A percentile compares a stretch with the other conserved stretches of the same genome.
These are phyloP conservation scores for Erythrophleum ivorense DNA, from an alignment of 331 rosid genomes.

Conservation along the genomic window DNA sequence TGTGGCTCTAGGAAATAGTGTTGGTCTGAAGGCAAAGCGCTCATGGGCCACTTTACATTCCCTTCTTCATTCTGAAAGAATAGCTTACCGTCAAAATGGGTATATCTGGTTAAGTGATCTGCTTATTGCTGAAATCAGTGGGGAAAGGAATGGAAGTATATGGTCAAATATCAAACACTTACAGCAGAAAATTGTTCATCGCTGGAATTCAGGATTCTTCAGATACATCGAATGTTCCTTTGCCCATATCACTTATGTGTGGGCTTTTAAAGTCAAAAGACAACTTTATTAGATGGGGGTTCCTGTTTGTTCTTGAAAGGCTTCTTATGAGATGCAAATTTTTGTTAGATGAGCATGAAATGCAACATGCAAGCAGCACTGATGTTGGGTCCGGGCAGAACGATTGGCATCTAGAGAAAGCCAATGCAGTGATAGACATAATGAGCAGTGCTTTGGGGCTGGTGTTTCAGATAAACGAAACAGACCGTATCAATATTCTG, in stretches of 20 bases:
- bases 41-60: slow-evolving; percentile 95
- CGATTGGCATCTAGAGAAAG: slow-evolving; percentile 85
- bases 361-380: slow-evolving; percentile 57
- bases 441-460: slow-evolving; percentile 89
- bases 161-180: slow-evolving; percentile 77
- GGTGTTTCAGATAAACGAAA: slow-evolving; percentile 87
- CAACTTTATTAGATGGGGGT: slow-evolving; percentile 90
- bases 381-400: slow-evolving; percentile 51
- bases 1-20: slow-evolving; percentile 62
- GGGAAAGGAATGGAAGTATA: slow-evolving; percentile 64
- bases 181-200: slow-evolving; percentile 67
- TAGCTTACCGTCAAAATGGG: slow-evolving; percentile 84
- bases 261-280: slow-evolving; percentile 91
- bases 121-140: slow-evolving; percentile 89
- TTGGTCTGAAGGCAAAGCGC: slow-evolving; percentile 68
- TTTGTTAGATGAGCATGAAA: slow-evolving; percentile 89
- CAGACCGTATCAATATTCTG: slow-evolving; percentile 89
- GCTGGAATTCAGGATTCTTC: slow-evolving; percentile 78
- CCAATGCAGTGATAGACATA: slow-evolving; percentile 91
- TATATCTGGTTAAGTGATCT: slow-evolving; percentile 95
- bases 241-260: slow-evolving; percentile 81
- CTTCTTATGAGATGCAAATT: slow-evolving; percentile 95
- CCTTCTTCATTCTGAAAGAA: slow-evolving; percentile 92
- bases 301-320: slow-evolving; percentile 90
- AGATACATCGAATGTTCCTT: slow-evolving; percentile 72